These are phyloP conservation scores for Penicillium taxi DNA, from an alignment of 495 filamentous ascomycete species.

Conservation along the genomic window DNA sequence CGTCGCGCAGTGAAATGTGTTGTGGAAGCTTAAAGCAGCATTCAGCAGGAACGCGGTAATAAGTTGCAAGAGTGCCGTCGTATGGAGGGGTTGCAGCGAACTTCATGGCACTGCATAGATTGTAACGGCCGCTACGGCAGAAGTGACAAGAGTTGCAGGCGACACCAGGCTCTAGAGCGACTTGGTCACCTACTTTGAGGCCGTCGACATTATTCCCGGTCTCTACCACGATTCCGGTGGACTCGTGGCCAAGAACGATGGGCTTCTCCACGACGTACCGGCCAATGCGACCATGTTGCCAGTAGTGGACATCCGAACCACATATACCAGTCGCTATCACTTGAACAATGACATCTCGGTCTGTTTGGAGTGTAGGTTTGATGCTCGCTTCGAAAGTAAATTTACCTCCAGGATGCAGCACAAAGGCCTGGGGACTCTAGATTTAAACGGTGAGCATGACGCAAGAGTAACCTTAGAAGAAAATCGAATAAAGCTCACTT, in stretches of 20 bases:
- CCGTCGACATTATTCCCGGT: conserved; percentile 49
- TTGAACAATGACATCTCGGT: conserved; percentile 66
- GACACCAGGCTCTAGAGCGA: conserved; percentile 75
- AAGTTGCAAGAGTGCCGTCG: conserved; percentile 71
- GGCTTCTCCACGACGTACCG: conserved; percentile 60
- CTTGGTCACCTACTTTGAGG: conserved; percentile 56
- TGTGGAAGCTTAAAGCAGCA: conserved; percentile 76
- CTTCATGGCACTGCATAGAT: conserved; percentile 53
- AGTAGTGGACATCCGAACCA: conserved; percentile 66
- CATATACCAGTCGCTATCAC: conserved; percentile 76
- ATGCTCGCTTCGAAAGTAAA: not conserved
- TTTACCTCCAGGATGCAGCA: not conserved
- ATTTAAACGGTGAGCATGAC: too few relatives aligned
- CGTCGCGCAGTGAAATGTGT: conserved; percentile 66
- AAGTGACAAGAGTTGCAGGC: conserved; percentile 49
- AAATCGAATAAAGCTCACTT: too few relatives aligned
- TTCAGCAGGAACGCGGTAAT: conserved; percentile 65
- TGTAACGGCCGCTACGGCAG: conserved; percentile 36
- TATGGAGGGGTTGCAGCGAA: conserved; percentile 83
- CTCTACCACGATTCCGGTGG: conserved; percentile 53
- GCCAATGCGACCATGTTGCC: conserved; percentile 67
- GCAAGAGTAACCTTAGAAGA: too few relatives aligned
- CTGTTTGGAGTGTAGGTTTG: too few relatives aligned
- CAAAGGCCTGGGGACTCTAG: too few relatives aligned
- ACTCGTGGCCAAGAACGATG: conserved; percentile 62